These are phyloP conservation scores for Sporothrix phasma DNA, from an alignment of 2,329 filamentous ascomycete genomes.

Conservation along the genomic window DNA sequence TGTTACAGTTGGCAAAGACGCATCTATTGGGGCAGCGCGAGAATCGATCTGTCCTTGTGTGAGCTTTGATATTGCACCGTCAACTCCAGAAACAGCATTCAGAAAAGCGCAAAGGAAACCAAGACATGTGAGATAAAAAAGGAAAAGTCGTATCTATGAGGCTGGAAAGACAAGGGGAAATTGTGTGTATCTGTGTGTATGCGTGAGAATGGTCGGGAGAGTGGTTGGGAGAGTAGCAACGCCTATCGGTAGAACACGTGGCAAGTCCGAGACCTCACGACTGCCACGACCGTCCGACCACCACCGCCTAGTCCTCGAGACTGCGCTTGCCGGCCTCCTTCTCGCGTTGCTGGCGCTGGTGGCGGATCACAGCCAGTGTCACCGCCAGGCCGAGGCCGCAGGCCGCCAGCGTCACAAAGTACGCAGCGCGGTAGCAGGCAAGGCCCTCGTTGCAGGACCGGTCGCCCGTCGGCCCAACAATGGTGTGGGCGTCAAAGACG, in stretches of 20 bases:
- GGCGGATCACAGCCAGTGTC: constrained; percentile 59
- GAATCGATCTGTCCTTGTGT: background rate
- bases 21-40: too few relatives aligned
- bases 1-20: too few relatives aligned
- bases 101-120: background rate
- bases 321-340: constrained; percentile 26
- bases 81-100: background rate
- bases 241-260: too few relatives aligned
- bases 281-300: too few relatives aligned
- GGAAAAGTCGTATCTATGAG: background rate
- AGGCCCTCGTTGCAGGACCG: constrained; percentile 68
- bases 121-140: background rate
- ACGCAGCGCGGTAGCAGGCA: constrained; percentile 71
- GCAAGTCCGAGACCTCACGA: too few relatives aligned
- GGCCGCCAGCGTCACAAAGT: constrained; percentile 64
- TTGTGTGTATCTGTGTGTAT: background rate
- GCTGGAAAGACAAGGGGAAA: background rate
- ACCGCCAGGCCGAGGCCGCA: constrained; percentile 60
- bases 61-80: background rate
- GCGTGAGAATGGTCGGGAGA: background rate
- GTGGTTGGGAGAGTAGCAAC: background rate
- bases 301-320: constrained; percentile 14
- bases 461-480: constrained; percentile 57
- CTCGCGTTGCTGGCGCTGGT: constrained; percentile 37
- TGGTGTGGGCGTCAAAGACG: constrained; percentile 73